Percentiles rank a stretch among this genome's conserved stretches.
phyloP scores from a whole-genome alignment of 345 rosid genomes.

The Lumnitzera racemosa region DNA sequence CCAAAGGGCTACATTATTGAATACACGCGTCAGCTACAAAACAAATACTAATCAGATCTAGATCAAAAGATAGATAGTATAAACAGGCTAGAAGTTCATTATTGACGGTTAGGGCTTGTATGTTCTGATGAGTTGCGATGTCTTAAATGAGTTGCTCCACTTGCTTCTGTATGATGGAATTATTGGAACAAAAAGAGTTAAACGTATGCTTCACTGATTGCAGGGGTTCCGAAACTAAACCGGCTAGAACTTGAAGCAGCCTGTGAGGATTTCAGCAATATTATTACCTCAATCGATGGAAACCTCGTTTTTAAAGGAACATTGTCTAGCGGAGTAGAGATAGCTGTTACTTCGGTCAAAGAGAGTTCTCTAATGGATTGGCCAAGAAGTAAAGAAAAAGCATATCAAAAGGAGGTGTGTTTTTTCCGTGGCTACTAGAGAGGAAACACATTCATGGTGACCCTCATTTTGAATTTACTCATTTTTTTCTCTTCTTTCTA shows the following conservation, averaged over 20 bases:
- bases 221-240: conserved; percentile 95
- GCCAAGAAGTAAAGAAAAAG: conserved; percentile 55
- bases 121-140: too few relatives aligned
- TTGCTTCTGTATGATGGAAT: not conserved
- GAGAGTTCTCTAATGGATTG: conserved; percentile 51
- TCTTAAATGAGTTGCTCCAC: not conserved
- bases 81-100: too few relatives aligned
- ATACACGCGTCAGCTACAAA: too few relatives aligned
- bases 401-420: conserved; percentile 64
- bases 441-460: too few relatives aligned
- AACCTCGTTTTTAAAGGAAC: conserved; percentile 85
- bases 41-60: too few relatives aligned
- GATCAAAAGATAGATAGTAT: too few relatives aligned
- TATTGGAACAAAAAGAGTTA: not conserved
- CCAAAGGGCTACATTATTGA: too few relatives aligned
- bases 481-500: not conserved
- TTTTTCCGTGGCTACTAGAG: too few relatives aligned
- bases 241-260: conserved; percentile 84
- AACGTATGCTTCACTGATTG: not conserved
- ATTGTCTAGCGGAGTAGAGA: conserved; percentile 94
- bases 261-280: conserved; percentile 98
- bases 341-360: conserved; percentile 60
- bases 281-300: conserved; percentile 48
- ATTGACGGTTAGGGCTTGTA: too few relatives aligned
- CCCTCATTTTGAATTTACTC: too few relatives aligned